phyloP scores from a whole-genome alignment of 345 rosid genomes.

The Eucalyptus virginea region DNA sequence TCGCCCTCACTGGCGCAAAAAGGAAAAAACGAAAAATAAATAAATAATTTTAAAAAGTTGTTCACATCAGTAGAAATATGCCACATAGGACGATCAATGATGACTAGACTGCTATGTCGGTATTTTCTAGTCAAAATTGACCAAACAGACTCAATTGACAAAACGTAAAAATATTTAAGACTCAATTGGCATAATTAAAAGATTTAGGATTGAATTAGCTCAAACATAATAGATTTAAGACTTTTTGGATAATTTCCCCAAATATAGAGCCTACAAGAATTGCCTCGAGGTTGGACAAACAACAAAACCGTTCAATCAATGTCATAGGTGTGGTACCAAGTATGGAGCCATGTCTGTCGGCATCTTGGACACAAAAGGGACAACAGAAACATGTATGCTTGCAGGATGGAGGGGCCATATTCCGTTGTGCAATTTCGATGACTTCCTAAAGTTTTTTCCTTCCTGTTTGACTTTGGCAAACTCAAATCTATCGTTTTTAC shows the following conservation, averaged over 20 bases:
- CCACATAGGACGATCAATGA: background rate
- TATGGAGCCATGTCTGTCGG: background rate
- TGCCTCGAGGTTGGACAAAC: background rate
- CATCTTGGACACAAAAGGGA: background rate
- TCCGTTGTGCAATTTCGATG: background rate
- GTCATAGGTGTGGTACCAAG: background rate
- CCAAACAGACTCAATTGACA: no score
- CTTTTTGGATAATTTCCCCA: no score
- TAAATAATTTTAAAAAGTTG: no score
- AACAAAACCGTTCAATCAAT: background rate
- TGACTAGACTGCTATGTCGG: background rate
- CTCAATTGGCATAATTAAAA: no score
- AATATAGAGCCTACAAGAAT: background rate
- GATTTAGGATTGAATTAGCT: rapidly evolving
- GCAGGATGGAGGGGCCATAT: background rate
- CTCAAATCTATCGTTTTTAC: background rate
- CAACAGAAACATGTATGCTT: background rate
- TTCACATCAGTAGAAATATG: background rate
- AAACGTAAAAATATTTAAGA: no score
- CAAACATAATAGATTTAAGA: background rate
- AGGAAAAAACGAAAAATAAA: no score
- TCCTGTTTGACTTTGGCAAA: background rate
- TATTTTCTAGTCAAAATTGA: no score
- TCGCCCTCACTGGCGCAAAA: rapidly evolving
- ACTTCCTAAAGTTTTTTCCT: background rate